Evolutionary conservation across 1,284 basidiomycete genomes (phyloP), one percentile per base, ranked within the genome.

Genomic region (Microbotryum saponariae): DNA sequence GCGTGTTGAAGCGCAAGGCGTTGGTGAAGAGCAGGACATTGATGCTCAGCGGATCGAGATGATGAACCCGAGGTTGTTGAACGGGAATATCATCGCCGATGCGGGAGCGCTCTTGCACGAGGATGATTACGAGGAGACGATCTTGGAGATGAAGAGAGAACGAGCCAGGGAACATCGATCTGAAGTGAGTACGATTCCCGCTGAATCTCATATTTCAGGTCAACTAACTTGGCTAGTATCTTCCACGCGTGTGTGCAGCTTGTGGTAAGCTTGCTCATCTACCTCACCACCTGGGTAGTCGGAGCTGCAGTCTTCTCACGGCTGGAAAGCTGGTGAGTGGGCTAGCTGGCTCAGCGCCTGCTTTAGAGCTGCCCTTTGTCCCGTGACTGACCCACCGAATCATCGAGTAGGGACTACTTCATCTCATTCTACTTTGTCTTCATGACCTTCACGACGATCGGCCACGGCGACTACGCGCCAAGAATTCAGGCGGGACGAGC

Each of bases 401-500:
- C 5, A 16, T 42, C 37, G 37, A 42, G 37, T 16, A 42, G 37
- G 37, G 16, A 42, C 21, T 83, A 77, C 70, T 82, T 79, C 6
- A 63, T 73, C 16, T 79, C 84, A 0, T 72, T 88, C 68, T 88
- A 87, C 70, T 91, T 44, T 54, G 20, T 60, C 70, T 63, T 47
- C 23, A 29, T 61, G 47, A 23, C 57, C 16, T 53, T 58, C 20
- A 46, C 49, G 1, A 46, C 59, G 20, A 60, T 86, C 25, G 86
- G 87, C 1, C 88, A 85, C 69, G 86, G 87, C 9, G 87, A 89
- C 67, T 78, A 80, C 42, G 71, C 80, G 0, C 86, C 86, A 0
- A 71, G 73, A 47, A 84, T 85, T 1, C 82, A 84, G 6, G 81
- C 85, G 6, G 88, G 88, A 4, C 81, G 87, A 29, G 83, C 85